Evolutionary conservation across 2,329 filamentous ascomycete species (phyloP).

Genomic region (Sporothrix variecibatus): DNA sequence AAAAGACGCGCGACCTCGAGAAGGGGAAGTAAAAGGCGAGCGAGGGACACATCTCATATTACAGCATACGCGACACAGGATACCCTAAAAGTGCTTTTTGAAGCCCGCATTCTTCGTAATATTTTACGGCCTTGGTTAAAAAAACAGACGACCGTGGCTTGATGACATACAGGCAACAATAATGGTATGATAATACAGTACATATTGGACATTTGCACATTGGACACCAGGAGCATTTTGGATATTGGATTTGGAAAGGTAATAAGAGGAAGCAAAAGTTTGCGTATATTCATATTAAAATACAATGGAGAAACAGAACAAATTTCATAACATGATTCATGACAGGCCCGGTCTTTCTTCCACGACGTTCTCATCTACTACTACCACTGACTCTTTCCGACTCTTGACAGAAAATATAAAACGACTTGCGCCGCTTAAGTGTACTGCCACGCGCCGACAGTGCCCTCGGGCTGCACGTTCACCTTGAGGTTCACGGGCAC

Average conservation of each 20-base stretch:
- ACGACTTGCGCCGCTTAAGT: constrained; percentile 26
- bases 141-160: background rate
- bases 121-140: background rate
- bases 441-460: constrained; percentile 39
- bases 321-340: constrained; percentile 1
- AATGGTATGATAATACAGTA: constrained; percentile 2
- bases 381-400: background rate
- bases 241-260: background rate
- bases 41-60: background rate
- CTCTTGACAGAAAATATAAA: too few relatives aligned
- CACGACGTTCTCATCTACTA: background rate
- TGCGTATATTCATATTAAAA: background rate
- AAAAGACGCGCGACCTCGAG: constrained; percentile 25
- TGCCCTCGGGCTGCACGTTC: constrained; percentile 31
- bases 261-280: background rate
- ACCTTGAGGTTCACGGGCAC: constrained; percentile 37
- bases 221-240: background rate
- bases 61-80: background rate
- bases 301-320: background rate
- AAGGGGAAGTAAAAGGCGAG: constrained; percentile 8
- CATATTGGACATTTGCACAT: background rate
- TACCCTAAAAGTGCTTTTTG: constrained; percentile 15
- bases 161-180: background rate
- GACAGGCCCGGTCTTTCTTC: background rate
- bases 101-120: background rate